Conservation (phyloP, 2,329 filamentous ascomycete genomes). For the Xylaria sp. region DNA sequence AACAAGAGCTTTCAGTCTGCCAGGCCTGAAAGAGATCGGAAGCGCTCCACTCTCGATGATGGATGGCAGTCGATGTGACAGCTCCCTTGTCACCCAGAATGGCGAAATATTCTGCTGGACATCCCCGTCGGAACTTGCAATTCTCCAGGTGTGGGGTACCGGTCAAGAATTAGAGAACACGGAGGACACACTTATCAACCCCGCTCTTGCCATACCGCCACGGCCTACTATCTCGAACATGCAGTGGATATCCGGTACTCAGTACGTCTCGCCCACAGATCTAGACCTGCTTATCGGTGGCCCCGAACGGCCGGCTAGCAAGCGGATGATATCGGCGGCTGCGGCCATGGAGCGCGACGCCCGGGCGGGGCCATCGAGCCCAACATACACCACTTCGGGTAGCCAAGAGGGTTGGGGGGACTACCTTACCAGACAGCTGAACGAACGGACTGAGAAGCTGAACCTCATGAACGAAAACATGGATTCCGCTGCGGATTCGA, state of each 20-base stretch:
- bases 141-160: slow-evolving; percentile 84
- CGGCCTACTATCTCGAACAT: slow-evolving; percentile 93
- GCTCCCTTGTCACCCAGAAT: slow-evolving; percentile 71
- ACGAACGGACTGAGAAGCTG: slow-evolving; percentile 87
- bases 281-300: slow-evolving; percentile 91
- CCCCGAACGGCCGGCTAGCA: slow-evolving; percentile 82
- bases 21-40: slow-evolving; percentile 82
- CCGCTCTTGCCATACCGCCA: slow-evolving; percentile 70
- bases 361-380: slow-evolving; percentile 40
- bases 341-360: slow-evolving; percentile 71
- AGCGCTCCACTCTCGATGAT: slow-evolving; percentile 68
- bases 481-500: slow-evolving; percentile 79
- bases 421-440: slow-evolving; percentile 84
- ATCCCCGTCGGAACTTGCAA: slow-evolving; percentile 80
- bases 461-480: slow-evolving; percentile 82
- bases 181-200: slow-evolving; percentile 79
- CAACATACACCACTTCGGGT: slow-evolving; percentile 33
- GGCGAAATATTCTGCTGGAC: slow-evolving; percentile 88
- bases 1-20: slow-evolving; percentile 82
- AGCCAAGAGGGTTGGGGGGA: slow-evolving; percentile 69
- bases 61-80: slow-evolving; percentile 71
- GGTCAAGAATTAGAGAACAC: slow-evolving; percentile 64
- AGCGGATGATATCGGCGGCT: slow-evolving; percentile 82
- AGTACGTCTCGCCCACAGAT: slow-evolving; percentile 83
- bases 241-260: slow-evolving; percentile 95